Base-by-base conservation (phyloP, 1,284 basidiomycete genomes). In the Phenoliferia sp. region DNA sequence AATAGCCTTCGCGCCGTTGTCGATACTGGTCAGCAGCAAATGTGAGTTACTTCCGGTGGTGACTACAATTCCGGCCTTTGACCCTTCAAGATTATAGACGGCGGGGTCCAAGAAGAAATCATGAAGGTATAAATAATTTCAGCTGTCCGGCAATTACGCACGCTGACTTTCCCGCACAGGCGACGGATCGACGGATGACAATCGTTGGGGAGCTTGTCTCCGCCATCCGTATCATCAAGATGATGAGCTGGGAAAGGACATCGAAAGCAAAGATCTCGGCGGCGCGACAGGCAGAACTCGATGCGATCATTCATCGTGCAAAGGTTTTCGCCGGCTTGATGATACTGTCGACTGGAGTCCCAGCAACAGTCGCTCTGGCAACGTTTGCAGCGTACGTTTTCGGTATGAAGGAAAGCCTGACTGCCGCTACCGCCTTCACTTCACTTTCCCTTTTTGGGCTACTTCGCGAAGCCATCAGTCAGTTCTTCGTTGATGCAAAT, bases 381-480 rank as follows among this genome's bases (percentile, higher is more conserved):
- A 72, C 71, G 2, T 72, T 72, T 36, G 71, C 64, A 16, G 32
- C 63, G 6, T 72, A 56, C 56, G 62, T 72, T 33, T 72, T 72
- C 35, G 26, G 34, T 4, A 62, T 64, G 48, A 64, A 67, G 50
- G 34, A 65, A 35, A 56, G 64, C 2, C 63, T 72, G 12, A 69
- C 69, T 4, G 69, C 71, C 0, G 66, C 69, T 9, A 70, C 67
- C 1, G 71, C 71, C 1, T 73, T 73, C 62, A 73, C 71, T 1
- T 59, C 67, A 16, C 67, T 73, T 63, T 59, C 65, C 16, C 34
- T 73, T 9, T 73, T 73, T 55, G 65, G 67, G 1, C 62, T 73
- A 0, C 50, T 73, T 0, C 56, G 71, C 12, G 71, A 72, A 33
- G 71, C 71, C 0, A 67, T 72, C 67, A 70, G 69, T 70, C 28